Base-by-base conservation (phyloP, 2,329 filamentous ascomycete species). In the Alternaria longipes region DNA sequence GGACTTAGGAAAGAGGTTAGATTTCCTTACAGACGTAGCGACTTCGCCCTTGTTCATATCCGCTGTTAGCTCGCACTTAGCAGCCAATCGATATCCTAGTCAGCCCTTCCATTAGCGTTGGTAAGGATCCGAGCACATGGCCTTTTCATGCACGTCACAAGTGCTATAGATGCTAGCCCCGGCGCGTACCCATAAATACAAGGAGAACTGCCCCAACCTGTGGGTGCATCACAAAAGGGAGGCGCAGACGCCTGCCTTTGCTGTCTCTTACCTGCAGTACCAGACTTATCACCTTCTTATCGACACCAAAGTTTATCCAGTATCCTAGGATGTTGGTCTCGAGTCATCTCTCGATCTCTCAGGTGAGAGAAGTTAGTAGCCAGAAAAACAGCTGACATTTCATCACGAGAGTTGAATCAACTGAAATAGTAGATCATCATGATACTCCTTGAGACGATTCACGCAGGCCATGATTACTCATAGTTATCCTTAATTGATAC, bases 121-220 rank as follows among this genome's bases (percentile, higher is more conserved):
- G 18, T 18, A 41, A 24, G 54, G 40, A 8, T 47, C 28, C n/a
- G 32, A 54, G 30, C 51, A 45, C 47, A 51, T 40, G 32, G 57
- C 59, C 45, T 50, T 56, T 55, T 40, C 30, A 65, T 67, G 64
- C 64, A 67, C 58, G 58, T 63, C 62, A 62, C 64, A 63, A 32
- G 46, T 51, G 50, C 56, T 60, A 51, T 53, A 62, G 50, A 46
- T 36, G 32, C 54, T 62, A 60, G 64, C 46, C 51, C 57, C 62
- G 45, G 55, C 63, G 55, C 42, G 44, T 62, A 52, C 14, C 34
- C 46, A 51, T 56, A 51, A 30, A 45, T 60, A 57, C 56, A 45
- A 47, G 51, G 44, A 38, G 32, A 24, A 38, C 41, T 40, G 20
- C 47, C 24, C 44, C 28, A 26, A 51, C 26, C 40, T 32, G 50